Percentiles rank a stretch among this genome's conserved stretches.
These are phyloP conservation scores for Tulasnella sp. DNA, from an alignment of 768 basidiomycete species.

Conservation along the genomic window DNA sequence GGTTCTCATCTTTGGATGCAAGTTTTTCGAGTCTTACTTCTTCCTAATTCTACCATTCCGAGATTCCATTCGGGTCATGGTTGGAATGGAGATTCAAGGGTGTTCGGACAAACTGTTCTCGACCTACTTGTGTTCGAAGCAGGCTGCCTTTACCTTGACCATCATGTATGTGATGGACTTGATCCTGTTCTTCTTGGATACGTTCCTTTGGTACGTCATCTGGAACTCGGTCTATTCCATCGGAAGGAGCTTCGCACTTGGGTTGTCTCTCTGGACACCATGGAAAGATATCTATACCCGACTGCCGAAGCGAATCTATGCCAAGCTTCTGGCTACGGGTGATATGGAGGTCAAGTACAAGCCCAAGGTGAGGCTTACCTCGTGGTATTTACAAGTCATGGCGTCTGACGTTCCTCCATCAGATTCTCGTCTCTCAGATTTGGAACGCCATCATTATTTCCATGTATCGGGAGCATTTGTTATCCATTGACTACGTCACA, in stretches of 20 bases:
- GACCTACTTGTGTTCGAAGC: slow-evolving; percentile 74
- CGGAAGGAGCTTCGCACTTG: slow-evolving; percentile 77
- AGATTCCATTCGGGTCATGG: slow-evolving; percentile 91
- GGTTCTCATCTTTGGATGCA: slow-evolving; percentile 92
- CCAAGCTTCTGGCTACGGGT: slow-evolving; percentile 84
- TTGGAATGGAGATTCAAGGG: slow-evolving; percentile 88
- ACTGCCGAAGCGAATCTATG: slow-evolving; percentile 92
- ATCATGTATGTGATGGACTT: slow-evolving; percentile 99
- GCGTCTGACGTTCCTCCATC: neutral
- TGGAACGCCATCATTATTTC: slow-evolving; percentile 99
- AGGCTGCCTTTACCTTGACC: slow-evolving; percentile 88
- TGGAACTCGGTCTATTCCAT: slow-evolving; percentile 97
- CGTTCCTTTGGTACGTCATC: slow-evolving; percentile 99
- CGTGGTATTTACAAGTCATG: slow-evolving; percentile 30
- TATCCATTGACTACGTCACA: slow-evolving; percentile 98
- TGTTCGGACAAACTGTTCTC: slow-evolving; percentile 87
- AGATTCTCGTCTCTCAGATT: slow-evolving; percentile 97
- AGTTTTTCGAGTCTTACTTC: slow-evolving; percentile 95
- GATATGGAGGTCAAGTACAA: slow-evolving; percentile 99
- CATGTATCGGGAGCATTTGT: slow-evolving; percentile 98
- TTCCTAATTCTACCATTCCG: slow-evolving; percentile 93
- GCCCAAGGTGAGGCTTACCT: slow-evolving; percentile 66
- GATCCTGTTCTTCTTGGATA: slow-evolving; percentile 95
- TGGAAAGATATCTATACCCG: slow-evolving; percentile 97
- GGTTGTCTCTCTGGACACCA: slow-evolving; percentile 97